Base-by-base conservation (phyloP, 331 rosid genomes). In the Telfairia occidentalis region DNA sequence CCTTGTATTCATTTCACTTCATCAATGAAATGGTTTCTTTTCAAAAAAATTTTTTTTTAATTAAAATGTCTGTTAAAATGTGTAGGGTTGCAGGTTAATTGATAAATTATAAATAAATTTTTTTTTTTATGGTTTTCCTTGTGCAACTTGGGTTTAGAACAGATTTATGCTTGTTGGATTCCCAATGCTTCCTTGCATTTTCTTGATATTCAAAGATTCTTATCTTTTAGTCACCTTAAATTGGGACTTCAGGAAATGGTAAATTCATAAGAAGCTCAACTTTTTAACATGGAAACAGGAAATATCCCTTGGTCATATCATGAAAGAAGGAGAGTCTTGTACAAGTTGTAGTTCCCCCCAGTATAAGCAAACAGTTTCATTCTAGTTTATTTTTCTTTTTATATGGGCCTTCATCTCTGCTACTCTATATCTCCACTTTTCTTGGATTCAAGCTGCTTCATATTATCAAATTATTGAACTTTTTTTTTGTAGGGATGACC, bases 401-500 rank as follows among this genome's bases (percentile, higher is more conserved):
- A 42, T 42, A 69, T 45, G 24, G 70, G 7, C 12, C 12, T 67
- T 23, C 13, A 2, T 24, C 38, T 45, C 74, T 15, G 55, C 74
- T 45, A 43, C 74, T 69, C 57, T 6, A 13, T 3, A 0, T 16
- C 18, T 38, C 35, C 32, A 43, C 55, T 45, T 43, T 69, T 48
- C 37, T 16, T 7, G 24, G 57, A 42, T 70, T 46, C 54, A 45
- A 70, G 57, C 75, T 70, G 52, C 58, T 70, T 9, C 23, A 16
- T 28, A 45, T 70, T 28, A 42, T 69, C 40, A 43, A 6, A 30
- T 73, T 53, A 28, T 78, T 58, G 64, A 34, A 5, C 73, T 86
- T 73, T 71, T 82, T 49, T 59, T 74, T 69, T 55, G 79, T 75
- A 92, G 99, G 88, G 82, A 79, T 78, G 92, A 91, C 70, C 96